Conservation (phyloP, 1,284 basidiomycete genomes). For the Macrocystidia cucumis region DNA sequence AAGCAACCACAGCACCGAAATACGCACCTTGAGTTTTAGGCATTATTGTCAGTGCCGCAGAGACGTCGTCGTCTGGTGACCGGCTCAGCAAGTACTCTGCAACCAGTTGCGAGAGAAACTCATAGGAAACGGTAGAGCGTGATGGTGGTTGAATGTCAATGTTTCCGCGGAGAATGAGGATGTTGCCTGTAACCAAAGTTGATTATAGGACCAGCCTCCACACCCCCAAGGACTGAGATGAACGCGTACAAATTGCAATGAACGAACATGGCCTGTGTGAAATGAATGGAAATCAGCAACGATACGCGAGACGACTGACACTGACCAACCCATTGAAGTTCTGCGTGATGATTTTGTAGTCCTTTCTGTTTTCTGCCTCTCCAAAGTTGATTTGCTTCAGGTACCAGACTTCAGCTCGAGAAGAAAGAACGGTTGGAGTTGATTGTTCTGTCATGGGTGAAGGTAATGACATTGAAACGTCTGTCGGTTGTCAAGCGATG, state of each 20-base stretch:
- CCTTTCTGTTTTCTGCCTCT: neutral
- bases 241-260: constrained; percentile 75
- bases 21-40: constrained; percentile 75
- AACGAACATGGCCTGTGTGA: constrained; percentile 77
- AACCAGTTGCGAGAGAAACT: constrained; percentile 74
- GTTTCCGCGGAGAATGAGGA: constrained; percentile 72
- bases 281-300: constrained; percentile 4
- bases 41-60: constrained; percentile 74
- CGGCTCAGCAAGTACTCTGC: constrained; percentile 72
- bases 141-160: constrained; percentile 62
- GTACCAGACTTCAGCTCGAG: too few species aligned
- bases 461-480: too few species aligned
- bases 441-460: too few species aligned
- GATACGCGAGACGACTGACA: constrained; percentile 2
- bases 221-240: constrained; percentile 6
- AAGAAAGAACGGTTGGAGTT: too few species aligned
- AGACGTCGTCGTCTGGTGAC: constrained; percentile 58
- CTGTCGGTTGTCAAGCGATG: too few species aligned
- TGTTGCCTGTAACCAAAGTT: constrained; percentile 53
- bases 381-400: neutral
- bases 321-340: constrained; percentile 66
- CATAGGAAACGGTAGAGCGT: constrained; percentile 73
- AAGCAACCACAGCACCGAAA: too few species aligned
- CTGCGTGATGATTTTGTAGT: neutral
- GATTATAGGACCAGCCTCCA: constrained; percentile 8